Evolutionary conservation across 257 asterid genomes (phyloP).

Genomic region (Scutellaria minor): DNA sequence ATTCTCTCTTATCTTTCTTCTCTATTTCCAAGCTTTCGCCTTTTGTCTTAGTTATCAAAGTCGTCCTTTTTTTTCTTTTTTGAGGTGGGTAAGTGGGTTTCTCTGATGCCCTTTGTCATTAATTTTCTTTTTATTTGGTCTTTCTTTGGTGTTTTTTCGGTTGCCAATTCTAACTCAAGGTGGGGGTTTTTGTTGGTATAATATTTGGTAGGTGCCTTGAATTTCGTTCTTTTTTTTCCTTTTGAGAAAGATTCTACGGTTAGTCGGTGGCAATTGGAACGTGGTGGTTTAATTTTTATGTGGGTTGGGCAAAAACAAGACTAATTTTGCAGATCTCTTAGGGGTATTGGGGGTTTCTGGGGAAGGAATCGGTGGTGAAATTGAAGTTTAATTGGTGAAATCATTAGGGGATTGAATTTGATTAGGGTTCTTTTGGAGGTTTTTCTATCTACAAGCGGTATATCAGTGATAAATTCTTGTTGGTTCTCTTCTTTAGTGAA

Average conservation of each 20-base stretch:
- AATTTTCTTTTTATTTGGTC: constrained; percentile 20
- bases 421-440: constrained; percentile 37
- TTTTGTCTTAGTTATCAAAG: constrained; percentile 27
- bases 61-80: constrained; percentile 5
- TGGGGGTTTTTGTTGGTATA: constrained; percentile 27
- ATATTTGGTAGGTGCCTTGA: constrained; percentile 36
- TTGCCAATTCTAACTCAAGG: constrained; percentile 37
- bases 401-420: constrained; percentile 24
- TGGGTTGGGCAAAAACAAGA: constrained; percentile 26
- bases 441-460: constrained; percentile 18
- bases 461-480: constrained; percentile 25
- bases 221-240: constrained; percentile 19
- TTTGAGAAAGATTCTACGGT: constrained; percentile 40
- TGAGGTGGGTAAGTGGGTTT: constrained; percentile 33
- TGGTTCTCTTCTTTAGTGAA: constrained; percentile 30
- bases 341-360: constrained; percentile 32
- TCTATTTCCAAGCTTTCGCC: constrained; percentile 7
- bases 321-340: constrained; percentile 40
- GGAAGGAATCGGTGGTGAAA: constrained; percentile 27
- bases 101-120: constrained; percentile 24
- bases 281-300: constrained; percentile 13
- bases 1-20: constrained; percentile 25
- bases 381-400: constrained; percentile 33
- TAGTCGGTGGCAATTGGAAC: constrained; percentile 42
- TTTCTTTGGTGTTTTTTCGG: constrained; percentile 25